Base-by-base conservation (phyloP, 179 eudicot genomes). In the Silene vulgaris region DNA sequence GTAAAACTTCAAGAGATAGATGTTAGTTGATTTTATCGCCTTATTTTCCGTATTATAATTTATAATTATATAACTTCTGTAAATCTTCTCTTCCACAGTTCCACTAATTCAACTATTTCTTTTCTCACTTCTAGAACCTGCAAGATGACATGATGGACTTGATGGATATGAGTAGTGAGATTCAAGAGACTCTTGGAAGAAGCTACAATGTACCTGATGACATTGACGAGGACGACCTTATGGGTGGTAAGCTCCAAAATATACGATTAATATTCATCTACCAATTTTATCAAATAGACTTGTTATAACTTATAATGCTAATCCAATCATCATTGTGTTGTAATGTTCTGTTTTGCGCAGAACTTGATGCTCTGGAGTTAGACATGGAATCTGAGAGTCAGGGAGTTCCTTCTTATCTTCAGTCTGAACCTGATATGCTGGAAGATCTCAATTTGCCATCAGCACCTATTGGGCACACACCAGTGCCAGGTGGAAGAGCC, bases 81-180 rank as follows among this genome's bases (percentile, higher is more conserved):
- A 57, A n/a, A 32, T 17, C 35, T 71, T 54, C 43, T 68, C 20
- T 40, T 26, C 45, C 67, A 3, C 65, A 45, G 21, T 40, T 26
- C 45, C 67, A 3, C 65, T 52, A 28, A 28, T 16, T 16, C 19
- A 9, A 5, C 60, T 56, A 45, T 71, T 20, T 83, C 14, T 28
- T 61, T 75, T 60, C 29, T 80, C 74, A 23, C 74, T 11, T 83
- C 80, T 75, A 95, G 99, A 95, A 88, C 82, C 74, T 95, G 76
- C 99, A 95, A 95, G 99, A 95, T 85, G 99, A 95, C 69, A 95
- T 95, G 97, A 82, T 83, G 89, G 99, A 95, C 86, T 83, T 95
- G 83, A 88, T 95, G 92, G 99, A 92, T 82, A 91, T 92, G 86
- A 95, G 97, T 82, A 86, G 74, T 84, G 99, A 95, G 81, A 92